Base-by-base conservation (phyloP, 768 basidiomycete genomes). In the Pleurotus pulmonarius region DNA sequence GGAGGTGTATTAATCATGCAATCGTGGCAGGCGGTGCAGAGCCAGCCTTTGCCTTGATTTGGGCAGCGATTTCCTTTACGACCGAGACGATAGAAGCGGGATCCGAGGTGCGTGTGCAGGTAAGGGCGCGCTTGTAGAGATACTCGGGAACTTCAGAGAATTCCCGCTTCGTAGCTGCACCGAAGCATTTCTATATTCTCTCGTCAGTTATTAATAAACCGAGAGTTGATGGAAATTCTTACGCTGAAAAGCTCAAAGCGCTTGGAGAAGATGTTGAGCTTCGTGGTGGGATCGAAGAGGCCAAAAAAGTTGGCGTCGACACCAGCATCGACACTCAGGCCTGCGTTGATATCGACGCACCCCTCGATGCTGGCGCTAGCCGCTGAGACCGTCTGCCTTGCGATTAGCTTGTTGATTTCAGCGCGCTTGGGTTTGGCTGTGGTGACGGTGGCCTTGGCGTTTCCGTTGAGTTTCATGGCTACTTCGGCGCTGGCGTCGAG, bases 211-310 rank as follows among this genome's bases (percentile, higher is more conserved):
- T 34, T 11, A 8, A 3, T 8, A 34, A 34, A 34, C 9, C 9
- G 29, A 0, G 9, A 9, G 29, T 34, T 34, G 11, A 34, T 34
- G 3, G 4, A 11, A 0, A 8, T 34, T 11, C 43, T 40, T 38
- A 75, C 74, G 61, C 75, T 69, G 69, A 74, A 70, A 3, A 78
- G 51, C 37, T 71, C 63, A 46, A 74, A 75, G 8, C 73, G 61
- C 58, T 72, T 72, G 38, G 55, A 61, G 60, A 75, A 75, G 24
- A 79, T 58, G 3, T 65, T 51, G 6, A 74, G 61, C 57, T 65
- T 49, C 13, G 64, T 66, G 26, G 55, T 59, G 5, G 56, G 46
- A 41, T 69, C 60, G 63, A 73, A 73, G 12, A 73, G 56, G 12
- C 63, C 63, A 56, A 70, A 70, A 60, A 72, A 70, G 16, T 57